Evolutionary conservation across 2,329 filamentous ascomycete species (phyloP).

Genomic region (Epichloe baconii): DNA sequence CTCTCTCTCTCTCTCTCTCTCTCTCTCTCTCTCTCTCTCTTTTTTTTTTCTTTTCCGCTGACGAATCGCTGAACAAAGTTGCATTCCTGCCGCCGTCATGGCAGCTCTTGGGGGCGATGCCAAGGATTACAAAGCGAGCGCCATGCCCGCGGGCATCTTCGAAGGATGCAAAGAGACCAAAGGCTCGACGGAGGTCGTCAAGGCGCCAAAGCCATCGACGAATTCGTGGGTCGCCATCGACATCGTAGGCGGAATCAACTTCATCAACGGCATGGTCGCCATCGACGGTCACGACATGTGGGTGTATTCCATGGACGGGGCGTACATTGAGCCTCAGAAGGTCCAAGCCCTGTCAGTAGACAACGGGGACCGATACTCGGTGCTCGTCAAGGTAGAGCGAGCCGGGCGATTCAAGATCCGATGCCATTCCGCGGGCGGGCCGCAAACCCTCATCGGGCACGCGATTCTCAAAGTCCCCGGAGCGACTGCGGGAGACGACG

Average conservation of each 20-base stretch:
- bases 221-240: conserved; percentile 37
- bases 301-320: conserved; percentile 40
- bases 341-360: conserved; percentile 33
- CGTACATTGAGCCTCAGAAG: conserved; percentile 38
- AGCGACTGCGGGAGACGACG: no score
- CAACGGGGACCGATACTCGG: conserved; percentile 40
- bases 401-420: conserved; percentile 40
- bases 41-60: neutral
- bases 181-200: conserved; percentile 29
- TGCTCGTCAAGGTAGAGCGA: conserved; percentile 25
- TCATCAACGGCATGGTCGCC: conserved; percentile 30
- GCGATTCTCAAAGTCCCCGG: conserved; percentile 30
- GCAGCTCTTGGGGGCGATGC: conserved; percentile 17
- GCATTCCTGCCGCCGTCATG: conserved; percentile 28
- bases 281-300: conserved; percentile 41
- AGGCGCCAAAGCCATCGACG: conserved; percentile 12
- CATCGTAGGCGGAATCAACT: conserved; percentile 37
- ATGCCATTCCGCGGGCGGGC: conserved; percentile 31
- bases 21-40: neutral
- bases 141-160: conserved; percentile 30
- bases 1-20: neutral
- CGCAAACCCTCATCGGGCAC: conserved; percentile 42
- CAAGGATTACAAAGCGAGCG: conserved; percentile 15
- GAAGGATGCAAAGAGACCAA: conserved; percentile 33
- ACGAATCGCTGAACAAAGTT: conserved; percentile 10